Evolutionary conservation across 2,329 filamentous ascomycete genomes (phyloP).

Genomic region (Stagonosporopsis chrysanthemi): DNA sequence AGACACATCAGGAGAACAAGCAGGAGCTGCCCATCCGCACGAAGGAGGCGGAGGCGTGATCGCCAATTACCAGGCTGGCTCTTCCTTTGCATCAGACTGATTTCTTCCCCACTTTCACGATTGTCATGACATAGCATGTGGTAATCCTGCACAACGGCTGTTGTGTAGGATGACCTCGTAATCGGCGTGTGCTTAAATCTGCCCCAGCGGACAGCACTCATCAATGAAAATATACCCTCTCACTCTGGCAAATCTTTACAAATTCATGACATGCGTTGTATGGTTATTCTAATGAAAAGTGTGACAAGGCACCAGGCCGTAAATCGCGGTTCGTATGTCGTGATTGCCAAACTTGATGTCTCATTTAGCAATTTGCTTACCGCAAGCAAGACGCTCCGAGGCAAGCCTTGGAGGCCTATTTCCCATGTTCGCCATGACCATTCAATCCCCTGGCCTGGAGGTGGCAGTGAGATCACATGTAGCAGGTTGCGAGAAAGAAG

Average conservation of each 20-base stretch:
- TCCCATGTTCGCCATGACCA: background rate
- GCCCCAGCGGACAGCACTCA: background rate
- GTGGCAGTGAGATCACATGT: background rate
- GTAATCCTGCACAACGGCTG: constrained; percentile 1
- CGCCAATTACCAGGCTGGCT: constrained; percentile 1
- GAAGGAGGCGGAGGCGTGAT: constrained; percentile 22
- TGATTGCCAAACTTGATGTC: background rate
- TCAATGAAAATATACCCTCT: constrained; percentile 1
- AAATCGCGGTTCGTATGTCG: background rate
- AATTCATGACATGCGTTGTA: background rate
- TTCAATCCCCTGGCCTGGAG: too few species aligned
- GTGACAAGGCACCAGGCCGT: background rate
- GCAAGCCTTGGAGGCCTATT: background rate
- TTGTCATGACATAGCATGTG: constrained; percentile 13
- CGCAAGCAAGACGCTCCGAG: background rate
- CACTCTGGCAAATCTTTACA: background rate
- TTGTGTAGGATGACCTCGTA: constrained; percentile 2
- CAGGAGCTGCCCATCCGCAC: constrained; percentile 21
- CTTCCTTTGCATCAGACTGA: constrained; percentile 14
- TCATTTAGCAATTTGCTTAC: too few species aligned
- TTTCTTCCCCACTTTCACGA: constrained; percentile 13
- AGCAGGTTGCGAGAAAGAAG: background rate
- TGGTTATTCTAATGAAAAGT: background rate
- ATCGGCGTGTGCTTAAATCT: background rate
- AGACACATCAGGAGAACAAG: constrained; percentile 16